Conservation (phyloP, 352 stramenopile genomes). For the Nothophytophthora sp. region DNA sequence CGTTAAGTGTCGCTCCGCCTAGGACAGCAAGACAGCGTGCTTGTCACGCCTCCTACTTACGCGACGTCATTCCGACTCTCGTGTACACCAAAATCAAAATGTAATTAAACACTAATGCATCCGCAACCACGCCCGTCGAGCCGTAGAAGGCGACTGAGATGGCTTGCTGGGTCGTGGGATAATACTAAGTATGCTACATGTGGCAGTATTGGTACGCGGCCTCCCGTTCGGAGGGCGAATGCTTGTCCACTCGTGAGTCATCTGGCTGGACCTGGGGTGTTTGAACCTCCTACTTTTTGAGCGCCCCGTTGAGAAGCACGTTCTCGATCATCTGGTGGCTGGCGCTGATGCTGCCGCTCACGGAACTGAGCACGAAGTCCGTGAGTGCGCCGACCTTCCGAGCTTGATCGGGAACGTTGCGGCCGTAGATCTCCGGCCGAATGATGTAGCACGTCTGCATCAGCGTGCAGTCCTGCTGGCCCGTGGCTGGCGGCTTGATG, state of each 20-base stretch:
- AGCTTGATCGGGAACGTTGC: conserved; percentile 25
- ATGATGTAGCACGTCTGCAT: conserved; percentile 48
- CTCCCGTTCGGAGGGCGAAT: background rate
- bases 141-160: background rate
- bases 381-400: conserved; percentile 45
- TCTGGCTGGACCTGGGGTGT: background rate
- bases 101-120: too few relatives aligned
- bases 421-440: conserved; percentile 30
- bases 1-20: conserved; percentile 10
- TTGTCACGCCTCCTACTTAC: too few relatives aligned
- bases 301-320: conserved; percentile 32
- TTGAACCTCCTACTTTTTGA: conserved; percentile 19
- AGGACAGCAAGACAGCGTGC: too few relatives aligned
- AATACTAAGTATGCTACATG: background rate
- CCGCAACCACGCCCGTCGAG: too few relatives aligned
- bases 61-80: too few relatives aligned
- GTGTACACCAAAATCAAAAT: too few relatives aligned
- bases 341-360: conserved; percentile 36
- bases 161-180: too few relatives aligned
- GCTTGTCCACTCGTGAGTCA: background rate
- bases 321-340: conserved; percentile 65
- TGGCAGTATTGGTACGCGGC: background rate
- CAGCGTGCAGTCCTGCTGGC: conserved; percentile 26
- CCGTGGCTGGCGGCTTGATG: conserved; percentile 30
- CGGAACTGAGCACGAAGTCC: conserved; percentile 49